A percentile compares a stretch with the other conserved stretches of the same genome.
phyloP scores from a whole-genome alignment of 352 stramenopile species.

The Globisporangium okanoganense region DNA sequence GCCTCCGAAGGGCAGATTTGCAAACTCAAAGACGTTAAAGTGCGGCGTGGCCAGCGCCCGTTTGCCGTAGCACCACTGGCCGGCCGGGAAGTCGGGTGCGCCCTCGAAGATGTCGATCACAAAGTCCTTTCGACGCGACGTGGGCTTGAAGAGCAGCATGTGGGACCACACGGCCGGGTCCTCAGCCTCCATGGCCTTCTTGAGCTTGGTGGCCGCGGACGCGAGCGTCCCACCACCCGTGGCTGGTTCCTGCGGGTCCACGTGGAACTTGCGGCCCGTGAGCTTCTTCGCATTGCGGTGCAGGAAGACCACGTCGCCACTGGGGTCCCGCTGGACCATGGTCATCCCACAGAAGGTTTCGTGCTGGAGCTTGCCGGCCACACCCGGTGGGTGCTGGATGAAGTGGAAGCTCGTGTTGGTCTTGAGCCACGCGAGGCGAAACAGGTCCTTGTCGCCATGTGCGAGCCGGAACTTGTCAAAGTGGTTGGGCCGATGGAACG shows the following conservation, averaged over 20 bases:
- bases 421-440: constrained; percentile 55
- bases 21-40: constrained; percentile 27
- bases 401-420: constrained; percentile 46
- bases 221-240: neutral
- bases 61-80: constrained; percentile 59
- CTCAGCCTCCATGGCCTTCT: constrained; percentile 17
- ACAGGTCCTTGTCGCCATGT: constrained; percentile 56
- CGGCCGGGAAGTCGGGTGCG: constrained; percentile 26
- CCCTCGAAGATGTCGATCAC: constrained; percentile 47
- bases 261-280: constrained; percentile 19
- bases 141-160: constrained; percentile 55
- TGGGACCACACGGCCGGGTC: constrained; percentile 69
- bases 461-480: constrained; percentile 36
- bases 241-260: neutral
- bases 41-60: constrained; percentile 25
- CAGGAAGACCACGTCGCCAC: constrained; percentile 37
- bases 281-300: constrained; percentile 52
- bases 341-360: constrained; percentile 54
- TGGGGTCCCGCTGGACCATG: constrained; percentile 37
- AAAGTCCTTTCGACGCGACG: constrained; percentile 35
- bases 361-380: constrained; percentile 29
- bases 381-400: constrained; percentile 35
- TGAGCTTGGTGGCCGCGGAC: neutral
- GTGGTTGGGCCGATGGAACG: constrained; percentile 43
- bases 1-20: constrained; percentile 18